phyloP scores from a whole-genome alignment of 176 grass and related monocot genomes.

The Eleusine coracana region DNA sequence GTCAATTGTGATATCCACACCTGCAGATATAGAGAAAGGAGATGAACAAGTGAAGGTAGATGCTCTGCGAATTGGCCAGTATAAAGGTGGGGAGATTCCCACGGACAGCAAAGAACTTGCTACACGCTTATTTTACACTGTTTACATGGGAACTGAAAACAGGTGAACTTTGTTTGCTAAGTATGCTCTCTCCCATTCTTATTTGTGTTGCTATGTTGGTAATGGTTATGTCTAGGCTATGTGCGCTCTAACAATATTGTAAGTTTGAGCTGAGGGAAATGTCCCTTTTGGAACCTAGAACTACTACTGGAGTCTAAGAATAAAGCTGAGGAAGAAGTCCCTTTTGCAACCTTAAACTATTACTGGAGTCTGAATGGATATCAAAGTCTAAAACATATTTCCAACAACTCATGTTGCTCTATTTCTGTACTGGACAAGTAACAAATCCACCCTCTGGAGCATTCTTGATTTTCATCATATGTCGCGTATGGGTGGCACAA shows the following conservation, averaged over 20 bases:
- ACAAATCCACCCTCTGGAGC: background rate
- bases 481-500: background rate
- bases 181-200: background rate
- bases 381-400: background rate
- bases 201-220: slow-evolving; percentile 8
- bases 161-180: slow-evolving; percentile 55
- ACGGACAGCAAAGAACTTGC: slow-evolving; percentile 75
- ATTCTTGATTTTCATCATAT: background rate
- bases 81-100: slow-evolving; percentile 84
- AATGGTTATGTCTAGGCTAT: slow-evolving; percentile 22
- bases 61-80: slow-evolving; percentile 85
- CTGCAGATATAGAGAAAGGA: slow-evolving; percentile 94
- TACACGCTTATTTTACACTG: slow-evolving; percentile 87
- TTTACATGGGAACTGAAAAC: slow-evolving; percentile 98
- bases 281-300: background rate
- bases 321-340: background rate
- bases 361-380: background rate
- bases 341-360: background rate
- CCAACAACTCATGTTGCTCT: background rate
- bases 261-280: background rate
- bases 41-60: slow-evolving; percentile 92
- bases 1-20: background rate
- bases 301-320: background rate
- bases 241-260: background rate
- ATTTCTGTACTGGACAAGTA: background rate